These are phyloP conservation scores for Eimeria tenella DNA, from an alignment of 169 alveolate species.

Conservation along the genomic window DNA sequence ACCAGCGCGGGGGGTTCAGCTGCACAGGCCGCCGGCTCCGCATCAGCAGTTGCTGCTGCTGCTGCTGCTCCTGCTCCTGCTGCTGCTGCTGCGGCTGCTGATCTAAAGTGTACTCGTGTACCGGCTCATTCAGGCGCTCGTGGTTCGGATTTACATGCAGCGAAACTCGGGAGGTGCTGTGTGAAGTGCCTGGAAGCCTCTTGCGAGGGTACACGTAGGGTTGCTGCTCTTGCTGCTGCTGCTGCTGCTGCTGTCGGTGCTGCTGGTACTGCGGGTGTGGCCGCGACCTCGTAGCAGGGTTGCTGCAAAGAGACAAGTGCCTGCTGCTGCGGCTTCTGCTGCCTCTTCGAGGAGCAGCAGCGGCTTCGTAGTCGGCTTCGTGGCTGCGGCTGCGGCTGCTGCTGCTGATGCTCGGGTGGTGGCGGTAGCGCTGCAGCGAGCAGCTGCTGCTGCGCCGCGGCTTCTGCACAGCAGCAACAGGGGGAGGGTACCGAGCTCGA, in stretches of 20 bases:
- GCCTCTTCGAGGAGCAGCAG: background rate
- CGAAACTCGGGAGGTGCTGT: background rate
- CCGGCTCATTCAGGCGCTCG: slow-evolving; percentile 6
- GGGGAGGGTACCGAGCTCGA: too few species aligned
- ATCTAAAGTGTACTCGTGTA: background rate
- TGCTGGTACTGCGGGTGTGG: background rate
- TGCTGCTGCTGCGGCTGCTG: background rate
- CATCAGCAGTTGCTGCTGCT: background rate
- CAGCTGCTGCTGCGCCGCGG: slow-evolving; percentile 13
- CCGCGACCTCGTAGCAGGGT: too few species aligned
- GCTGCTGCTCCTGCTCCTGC: too few species aligned
- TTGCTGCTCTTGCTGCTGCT: slow-evolving; percentile 1
- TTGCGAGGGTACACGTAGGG: background rate
- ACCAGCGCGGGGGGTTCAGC: background rate
- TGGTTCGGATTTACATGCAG: background rate
- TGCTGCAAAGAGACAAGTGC: background rate
- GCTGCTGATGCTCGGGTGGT: background rate
- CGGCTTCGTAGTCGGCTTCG: background rate
- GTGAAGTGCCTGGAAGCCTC: background rate
- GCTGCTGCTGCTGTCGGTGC: background rate
- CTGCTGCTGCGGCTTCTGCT: slow-evolving; percentile 3
- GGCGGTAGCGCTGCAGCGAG: slow-evolving; percentile 6
- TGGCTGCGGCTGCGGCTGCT: background rate
- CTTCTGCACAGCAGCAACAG: background rate
- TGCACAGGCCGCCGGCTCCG: background rate